A percentile compares a stretch with the other conserved stretches of the same genome.
These are phyloP conservation scores for Kluyveromyces siamensis DNA, from an alignment of 805 yeast species.

Conservation along the genomic window DNA sequence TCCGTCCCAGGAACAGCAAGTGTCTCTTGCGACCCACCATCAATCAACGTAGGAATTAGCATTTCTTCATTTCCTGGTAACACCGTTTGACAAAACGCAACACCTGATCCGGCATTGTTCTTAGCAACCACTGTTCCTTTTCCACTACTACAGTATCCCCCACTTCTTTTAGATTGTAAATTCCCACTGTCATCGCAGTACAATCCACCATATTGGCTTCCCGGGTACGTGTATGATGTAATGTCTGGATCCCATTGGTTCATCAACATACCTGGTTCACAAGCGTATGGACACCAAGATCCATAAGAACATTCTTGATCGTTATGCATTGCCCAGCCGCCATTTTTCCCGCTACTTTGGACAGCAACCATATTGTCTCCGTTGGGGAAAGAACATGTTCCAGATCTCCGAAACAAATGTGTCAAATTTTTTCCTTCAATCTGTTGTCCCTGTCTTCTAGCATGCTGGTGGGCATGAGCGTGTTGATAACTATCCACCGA, in stretches of 20 bases:
- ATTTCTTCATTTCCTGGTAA: slow-evolving; percentile 92
- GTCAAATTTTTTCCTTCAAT: slow-evolving; percentile 22
- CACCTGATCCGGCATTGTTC: slow-evolving; percentile 47
- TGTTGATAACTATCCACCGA: slow-evolving; percentile 4
- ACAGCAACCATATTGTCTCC: slow-evolving; percentile 62
- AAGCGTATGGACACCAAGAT: slow-evolving; percentile 85
- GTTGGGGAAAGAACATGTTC: slow-evolving; percentile 60
- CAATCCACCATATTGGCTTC: slow-evolving; percentile 75
- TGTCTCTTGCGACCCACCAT: slow-evolving; percentile 36
- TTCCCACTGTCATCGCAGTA: slow-evolving; percentile 67
- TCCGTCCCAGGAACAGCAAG: slow-evolving; percentile 80
- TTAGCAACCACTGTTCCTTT: slow-evolving; percentile 58
- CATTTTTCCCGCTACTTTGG: slow-evolving; percentile 47
- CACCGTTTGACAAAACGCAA: slow-evolving; percentile 88
- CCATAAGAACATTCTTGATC: slow-evolving; percentile 69
- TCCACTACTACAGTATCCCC: slow-evolving; percentile 67
- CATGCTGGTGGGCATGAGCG: slow-evolving; percentile 15
- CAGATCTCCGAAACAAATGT: slow-evolving; percentile 23
- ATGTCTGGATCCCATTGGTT: slow-evolving; percentile 81
- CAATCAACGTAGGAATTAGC: slow-evolving; percentile 75
- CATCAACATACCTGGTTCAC: slow-evolving; percentile 80
- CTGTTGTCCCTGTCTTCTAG: slow-evolving; percentile 12
- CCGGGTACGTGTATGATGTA: slow-evolving; percentile 67
- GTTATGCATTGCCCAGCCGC: slow-evolving; percentile 82
- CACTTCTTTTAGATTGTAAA: slow-evolving; percentile 49